phyloP scores from a whole-genome alignment of 2,329 filamentous ascomycete species.

The Clonostachys solani region DNA sequence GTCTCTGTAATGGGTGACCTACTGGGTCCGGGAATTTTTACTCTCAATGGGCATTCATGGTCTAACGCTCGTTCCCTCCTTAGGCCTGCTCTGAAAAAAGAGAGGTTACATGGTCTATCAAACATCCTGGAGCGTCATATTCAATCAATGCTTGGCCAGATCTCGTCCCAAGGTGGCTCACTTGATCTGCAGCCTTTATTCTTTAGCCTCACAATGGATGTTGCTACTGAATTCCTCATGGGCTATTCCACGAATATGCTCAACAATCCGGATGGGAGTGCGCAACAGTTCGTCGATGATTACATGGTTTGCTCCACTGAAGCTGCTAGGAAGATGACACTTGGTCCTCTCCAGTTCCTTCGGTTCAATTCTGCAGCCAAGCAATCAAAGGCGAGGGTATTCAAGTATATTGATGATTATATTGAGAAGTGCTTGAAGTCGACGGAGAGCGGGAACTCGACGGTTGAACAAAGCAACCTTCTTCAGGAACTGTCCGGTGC shows the following conservation, averaged over 20 bases:
- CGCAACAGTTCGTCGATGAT: slow-evolving; percentile 28
- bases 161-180: slow-evolving; percentile 10
- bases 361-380: slow-evolving; percentile 14
- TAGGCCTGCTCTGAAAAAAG: slow-evolving; percentile 22
- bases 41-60: slow-evolving; percentile 41
- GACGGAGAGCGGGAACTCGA: not conserved
- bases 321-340: slow-evolving; percentile 21
- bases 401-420: slow-evolving; percentile 35
- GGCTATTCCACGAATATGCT: slow-evolving; percentile 15
- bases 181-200: slow-evolving; percentile 40
- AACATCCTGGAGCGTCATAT: slow-evolving; percentile 25
- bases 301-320: slow-evolving; percentile 25
- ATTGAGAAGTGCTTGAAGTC: slow-evolving; percentile 27
- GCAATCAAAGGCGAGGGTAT: slow-evolving; percentile 21
- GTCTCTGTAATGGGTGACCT: slow-evolving; percentile 28
- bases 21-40: slow-evolving; percentile 43
- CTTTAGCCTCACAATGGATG: slow-evolving; percentile 41
- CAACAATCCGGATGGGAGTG: slow-evolving; percentile 9
- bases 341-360: slow-evolving; percentile 22
- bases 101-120: slow-evolving; percentile 18
- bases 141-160: slow-evolving; percentile 28
- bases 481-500: slow-evolving; percentile 44
- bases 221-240: slow-evolving; percentile 45
- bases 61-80: slow-evolving; percentile 32
- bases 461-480: slow-evolving; percentile 4